Conservation (phyloP, 2,329 filamentous ascomycete genomes). For the Aureobasidium uvarum region DNA sequence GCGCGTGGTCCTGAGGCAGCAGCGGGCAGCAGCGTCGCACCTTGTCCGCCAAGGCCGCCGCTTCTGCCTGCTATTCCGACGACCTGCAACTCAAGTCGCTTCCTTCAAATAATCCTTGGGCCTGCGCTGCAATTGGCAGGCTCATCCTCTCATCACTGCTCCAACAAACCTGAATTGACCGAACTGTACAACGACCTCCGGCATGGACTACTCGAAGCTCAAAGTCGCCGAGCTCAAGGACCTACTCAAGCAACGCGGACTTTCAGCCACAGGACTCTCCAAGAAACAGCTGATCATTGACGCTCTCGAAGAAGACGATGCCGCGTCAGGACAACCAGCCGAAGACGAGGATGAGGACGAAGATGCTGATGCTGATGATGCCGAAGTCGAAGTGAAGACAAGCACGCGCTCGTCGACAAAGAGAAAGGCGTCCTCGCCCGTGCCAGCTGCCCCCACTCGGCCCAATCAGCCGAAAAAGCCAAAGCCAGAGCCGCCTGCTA, state of each 20-base stretch:
- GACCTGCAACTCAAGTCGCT: background rate
- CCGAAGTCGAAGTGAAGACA: slow-evolving; percentile 30
- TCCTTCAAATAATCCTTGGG: background rate
- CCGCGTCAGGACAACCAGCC: background rate
- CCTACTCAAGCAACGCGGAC: slow-evolving; percentile 43
- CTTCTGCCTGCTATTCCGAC: slow-evolving; percentile 19
- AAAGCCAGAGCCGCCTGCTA: slow-evolving; percentile 24
- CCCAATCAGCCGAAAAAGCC: slow-evolving; percentile 31
- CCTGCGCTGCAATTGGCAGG: background rate
- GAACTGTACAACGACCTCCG: background rate
- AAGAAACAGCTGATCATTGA: slow-evolving; percentile 45
- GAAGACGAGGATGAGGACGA: background rate
- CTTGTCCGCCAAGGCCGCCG: slow-evolving; percentile 6
- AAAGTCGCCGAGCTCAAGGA: slow-evolving; percentile 44
- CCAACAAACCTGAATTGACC: background rate
- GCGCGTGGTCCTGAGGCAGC: slow-evolving; percentile 19
- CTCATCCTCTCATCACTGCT: background rate
- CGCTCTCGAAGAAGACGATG: slow-evolving; percentile 39
- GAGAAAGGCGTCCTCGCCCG: slow-evolving; percentile 10
- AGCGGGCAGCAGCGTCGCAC: slow-evolving; percentile 26
- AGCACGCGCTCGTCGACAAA: slow-evolving; percentile 29
- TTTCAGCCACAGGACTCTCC: slow-evolving; percentile 43
- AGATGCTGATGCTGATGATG: background rate
- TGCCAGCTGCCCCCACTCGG: slow-evolving; percentile 17
- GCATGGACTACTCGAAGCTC: slow-evolving; percentile 43